Evolutionary conservation across 495 filamentous ascomycete genomes (phyloP).

Genomic region (Oleoguttula mirabilis): DNA sequence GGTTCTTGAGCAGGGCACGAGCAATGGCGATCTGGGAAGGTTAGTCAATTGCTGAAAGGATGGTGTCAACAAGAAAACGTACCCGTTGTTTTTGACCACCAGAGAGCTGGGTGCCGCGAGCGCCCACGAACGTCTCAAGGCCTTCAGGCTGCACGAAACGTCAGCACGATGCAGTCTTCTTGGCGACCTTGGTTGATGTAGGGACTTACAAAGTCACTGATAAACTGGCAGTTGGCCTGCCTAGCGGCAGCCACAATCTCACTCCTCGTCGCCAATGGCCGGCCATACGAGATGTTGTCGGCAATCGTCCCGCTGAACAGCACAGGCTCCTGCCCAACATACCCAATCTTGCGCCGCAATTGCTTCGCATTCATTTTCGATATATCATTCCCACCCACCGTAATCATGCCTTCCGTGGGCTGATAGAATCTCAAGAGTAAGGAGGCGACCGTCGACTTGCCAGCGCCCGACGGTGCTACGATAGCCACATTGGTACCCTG

Average conservation of each 20-base stretch:
- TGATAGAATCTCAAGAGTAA: constrained; percentile 84
- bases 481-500: constrained; percentile 92
- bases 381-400: constrained; percentile 77
- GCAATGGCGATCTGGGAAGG: constrained; percentile 67
- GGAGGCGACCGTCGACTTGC: constrained; percentile 87
- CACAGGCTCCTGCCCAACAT: constrained; percentile 91
- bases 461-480: constrained; percentile 87
- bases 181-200: no score
- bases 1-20: constrained; percentile 83
- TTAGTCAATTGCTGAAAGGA: constrained; percentile 1
- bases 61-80: no score
- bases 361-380: constrained; percentile 83
- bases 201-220: constrained; percentile 68
- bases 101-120: constrained; percentile 83
- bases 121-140: constrained; percentile 84
- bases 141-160: constrained; percentile 55
- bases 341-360: constrained; percentile 83
- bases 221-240: constrained; percentile 94
- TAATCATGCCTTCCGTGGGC: constrained; percentile 63
- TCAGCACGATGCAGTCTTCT: not conserved
- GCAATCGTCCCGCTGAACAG: constrained; percentile 92
- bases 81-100: constrained; percentile 90
- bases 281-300: constrained; percentile 92
- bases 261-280: constrained; percentile 59
- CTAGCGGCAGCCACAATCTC: constrained; percentile 80